A percentile compares a stretch with the other conserved stretches of the same genome.
Evolutionary conservation across 2,329 filamentous ascomycete species (phyloP).

Genomic region (Aspergillus sp.): DNA sequence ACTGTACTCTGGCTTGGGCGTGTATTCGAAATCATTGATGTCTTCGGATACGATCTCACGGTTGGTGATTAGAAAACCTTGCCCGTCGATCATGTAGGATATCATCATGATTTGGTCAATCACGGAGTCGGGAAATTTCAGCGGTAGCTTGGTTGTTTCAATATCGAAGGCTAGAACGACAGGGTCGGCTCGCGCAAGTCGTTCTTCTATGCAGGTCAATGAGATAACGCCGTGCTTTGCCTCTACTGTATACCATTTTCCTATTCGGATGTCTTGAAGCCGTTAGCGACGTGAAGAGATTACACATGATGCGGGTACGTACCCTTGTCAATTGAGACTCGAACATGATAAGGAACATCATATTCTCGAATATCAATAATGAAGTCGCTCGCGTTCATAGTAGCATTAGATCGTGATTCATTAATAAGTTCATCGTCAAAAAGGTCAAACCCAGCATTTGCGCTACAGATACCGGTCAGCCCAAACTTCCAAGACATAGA

Average conservation of each 20-base stretch:
- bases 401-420: slow-evolving; percentile 75
- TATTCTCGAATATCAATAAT: slow-evolving; percentile 99
- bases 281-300: slow-evolving; percentile 24
- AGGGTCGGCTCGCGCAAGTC: slow-evolving; percentile 86
- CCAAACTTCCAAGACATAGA: neutral
- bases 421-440: slow-evolving; percentile 89
- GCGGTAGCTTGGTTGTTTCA: slow-evolving; percentile 89
- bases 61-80: slow-evolving; percentile 97
- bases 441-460: slow-evolving; percentile 84
- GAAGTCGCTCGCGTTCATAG: slow-evolving; percentile 90
- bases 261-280: slow-evolving; percentile 79
- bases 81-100: slow-evolving; percentile 99
- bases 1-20: slow-evolving; percentile 91
- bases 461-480: slow-evolving; percentile 51
- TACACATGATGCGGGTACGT: neutral
- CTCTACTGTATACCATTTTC: slow-evolving; percentile 96
- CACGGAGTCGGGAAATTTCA: slow-evolving; percentile 94
- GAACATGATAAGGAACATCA: slow-evolving; percentile 98
- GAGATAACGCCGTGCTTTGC: slow-evolving; percentile 86
- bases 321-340: slow-evolving; percentile 96
- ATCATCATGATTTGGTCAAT: slow-evolving; percentile 99
- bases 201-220: slow-evolving; percentile 82
- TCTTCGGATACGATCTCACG: slow-evolving; percentile 97
- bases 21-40: slow-evolving; percentile 97
- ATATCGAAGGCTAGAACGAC: slow-evolving; percentile 99